phyloP scores from a whole-genome alignment of 2,329 filamentous ascomycete species.

The Pseudocercospora cruenta region DNA sequence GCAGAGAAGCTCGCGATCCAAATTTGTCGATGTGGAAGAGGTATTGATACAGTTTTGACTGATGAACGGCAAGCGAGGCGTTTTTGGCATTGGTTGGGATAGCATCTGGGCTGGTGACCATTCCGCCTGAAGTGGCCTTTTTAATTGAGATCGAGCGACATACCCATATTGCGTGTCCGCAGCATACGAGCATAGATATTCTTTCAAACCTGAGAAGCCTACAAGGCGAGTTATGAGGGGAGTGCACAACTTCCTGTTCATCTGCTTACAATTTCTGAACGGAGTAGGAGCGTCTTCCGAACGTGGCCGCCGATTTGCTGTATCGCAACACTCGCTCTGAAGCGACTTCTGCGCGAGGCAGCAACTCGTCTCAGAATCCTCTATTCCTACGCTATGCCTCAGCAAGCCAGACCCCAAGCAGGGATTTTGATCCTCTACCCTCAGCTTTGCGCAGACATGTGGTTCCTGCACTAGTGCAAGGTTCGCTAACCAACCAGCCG shows the following conservation, averaged over 20 bases:
- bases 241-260: not conserved
- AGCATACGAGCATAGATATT: slow-evolving; percentile 6
- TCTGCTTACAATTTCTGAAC: not conserved
- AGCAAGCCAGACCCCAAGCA: not conserved
- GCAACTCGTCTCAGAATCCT: not conserved
- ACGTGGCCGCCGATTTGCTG: not conserved
- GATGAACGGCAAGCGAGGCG: slow-evolving; percentile 5
- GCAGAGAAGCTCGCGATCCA: not conserved
- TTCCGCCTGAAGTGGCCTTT: not conserved
- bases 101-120: slow-evolving; percentile 1
- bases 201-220: not conserved
- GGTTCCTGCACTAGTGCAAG: slow-evolving; percentile 3
- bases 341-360: not conserved
- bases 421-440: slow-evolving; percentile 5
- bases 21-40: not conserved
- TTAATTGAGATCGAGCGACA: not conserved
- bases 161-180: slow-evolving; percentile 9
- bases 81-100: not conserved
- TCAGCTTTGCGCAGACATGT: not conserved
- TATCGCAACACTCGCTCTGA: not conserved
- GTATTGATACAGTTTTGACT: not conserved
- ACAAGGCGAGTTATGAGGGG: not conserved
- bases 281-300: not conserved
- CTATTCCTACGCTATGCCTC: not conserved
- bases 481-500: slow-evolving; percentile 1